These are phyloP conservation scores for Verticillium longisporum DNA, from an alignment of 2,329 filamentous ascomycete species.

Conservation along the genomic window DNA sequence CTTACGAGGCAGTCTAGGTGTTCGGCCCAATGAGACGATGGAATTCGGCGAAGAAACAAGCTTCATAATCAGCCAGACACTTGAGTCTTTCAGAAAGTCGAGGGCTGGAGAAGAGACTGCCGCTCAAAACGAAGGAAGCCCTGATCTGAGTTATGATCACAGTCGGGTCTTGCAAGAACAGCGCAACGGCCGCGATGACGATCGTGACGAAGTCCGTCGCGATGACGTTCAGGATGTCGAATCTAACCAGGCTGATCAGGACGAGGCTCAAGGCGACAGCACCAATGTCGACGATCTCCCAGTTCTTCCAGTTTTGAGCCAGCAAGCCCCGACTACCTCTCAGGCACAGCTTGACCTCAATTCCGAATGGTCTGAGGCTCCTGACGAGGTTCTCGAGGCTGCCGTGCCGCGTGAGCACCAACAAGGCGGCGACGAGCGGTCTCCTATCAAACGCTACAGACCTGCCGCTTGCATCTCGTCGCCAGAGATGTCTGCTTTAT, in stretches of 20 bases:
- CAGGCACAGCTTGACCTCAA: neutral
- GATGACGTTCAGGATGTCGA: constrained; percentile 8
- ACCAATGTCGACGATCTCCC: constrained; percentile 7
- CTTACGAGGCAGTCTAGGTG: constrained; percentile 33
- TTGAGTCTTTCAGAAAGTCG: constrained; percentile 40
- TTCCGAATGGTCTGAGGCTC: constrained; percentile 38
- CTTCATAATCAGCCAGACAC: constrained; percentile 47
- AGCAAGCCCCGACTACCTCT: neutral
- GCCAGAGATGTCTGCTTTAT: neutral
- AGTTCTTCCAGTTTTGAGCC: neutral
- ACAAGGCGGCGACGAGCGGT: neutral
- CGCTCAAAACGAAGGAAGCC: constrained; percentile 7
- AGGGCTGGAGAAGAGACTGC: neutral
- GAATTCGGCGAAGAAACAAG: constrained; percentile 51
- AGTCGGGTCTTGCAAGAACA: neutral
- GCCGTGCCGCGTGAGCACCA: constrained; percentile 29
- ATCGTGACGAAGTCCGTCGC: neutral
- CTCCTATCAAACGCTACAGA: neutral
- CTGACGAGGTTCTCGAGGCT: constrained; percentile 40
- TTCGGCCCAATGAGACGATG: constrained; percentile 25
- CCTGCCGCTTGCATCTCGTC: neutral
- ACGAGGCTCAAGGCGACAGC: constrained; percentile 7
- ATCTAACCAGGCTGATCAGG: constrained; percentile 7
- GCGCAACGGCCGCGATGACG: neutral
- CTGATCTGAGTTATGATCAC: neutral